A percentile compares a stretch with the other conserved stretches of the same genome.
Conservation (phyloP, 306 rosid genomes). For the Quercus mongolica region DNA sequence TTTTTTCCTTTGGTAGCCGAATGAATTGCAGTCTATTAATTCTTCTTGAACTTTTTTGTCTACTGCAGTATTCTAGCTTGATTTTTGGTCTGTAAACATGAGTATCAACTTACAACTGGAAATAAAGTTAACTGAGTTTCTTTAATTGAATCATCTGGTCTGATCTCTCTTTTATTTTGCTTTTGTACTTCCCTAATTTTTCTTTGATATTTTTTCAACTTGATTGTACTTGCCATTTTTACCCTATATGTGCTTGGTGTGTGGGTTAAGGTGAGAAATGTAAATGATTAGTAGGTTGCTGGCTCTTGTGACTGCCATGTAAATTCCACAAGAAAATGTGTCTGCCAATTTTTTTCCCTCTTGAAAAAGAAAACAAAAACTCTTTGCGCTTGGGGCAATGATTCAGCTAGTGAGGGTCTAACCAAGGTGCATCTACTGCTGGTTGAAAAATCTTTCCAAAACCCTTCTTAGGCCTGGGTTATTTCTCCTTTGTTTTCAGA, state of each 20-base stretch:
- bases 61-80: background rate
- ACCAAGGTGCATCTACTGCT: no score
- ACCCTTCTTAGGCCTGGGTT: no score
- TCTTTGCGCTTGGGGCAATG: no score
- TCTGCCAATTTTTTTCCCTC: conserved; percentile 38
- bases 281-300: conserved; percentile 76
- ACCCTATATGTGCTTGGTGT: conserved; percentile 67
- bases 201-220: background rate
- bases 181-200: conserved; percentile 20
- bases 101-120: background rate
- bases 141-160: no score
- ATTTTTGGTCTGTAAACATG: background rate
- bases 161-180: conserved; percentile 30
- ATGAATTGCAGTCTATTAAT: background rate
- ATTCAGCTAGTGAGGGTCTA: no score
- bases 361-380: background rate
- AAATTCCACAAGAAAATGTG: conserved; percentile 62
- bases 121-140: no score
- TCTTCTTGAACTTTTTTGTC: background rate
- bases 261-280: conserved; percentile 87
- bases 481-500: background rate
- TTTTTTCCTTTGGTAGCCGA: background rate
- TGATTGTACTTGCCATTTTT: conserved; percentile 62
- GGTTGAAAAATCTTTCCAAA: no score
- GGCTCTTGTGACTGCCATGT: conserved; percentile 60